A percentile compares a stretch with the other conserved stretches of the same genome.
Evolutionary conservation across 2,329 filamentous ascomycete species (phyloP).

Genomic region (Phialemonium atrogriseum): DNA sequence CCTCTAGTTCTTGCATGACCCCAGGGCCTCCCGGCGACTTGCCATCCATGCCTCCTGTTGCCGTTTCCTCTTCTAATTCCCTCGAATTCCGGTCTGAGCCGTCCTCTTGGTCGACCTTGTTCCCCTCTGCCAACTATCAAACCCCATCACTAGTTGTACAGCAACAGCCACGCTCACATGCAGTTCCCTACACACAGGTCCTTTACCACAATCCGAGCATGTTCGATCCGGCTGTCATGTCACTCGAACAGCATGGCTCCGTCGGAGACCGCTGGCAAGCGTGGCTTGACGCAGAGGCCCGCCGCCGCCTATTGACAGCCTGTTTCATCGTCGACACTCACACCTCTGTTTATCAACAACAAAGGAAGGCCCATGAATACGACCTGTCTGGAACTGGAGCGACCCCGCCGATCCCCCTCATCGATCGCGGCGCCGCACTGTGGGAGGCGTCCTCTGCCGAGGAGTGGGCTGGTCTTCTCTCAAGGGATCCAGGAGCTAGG

Average conservation of each 20-base stretch:
- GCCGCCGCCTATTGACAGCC: constrained; percentile 43
- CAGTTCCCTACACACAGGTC: constrained; percentile 18
- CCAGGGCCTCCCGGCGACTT: too few relatives aligned
- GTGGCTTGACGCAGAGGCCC: constrained; percentile 45
- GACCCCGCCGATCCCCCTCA: constrained; percentile 36
- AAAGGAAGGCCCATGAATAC: constrained; percentile 29
- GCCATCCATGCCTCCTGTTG: too few relatives aligned
- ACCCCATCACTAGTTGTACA: background rate
- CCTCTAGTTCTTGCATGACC: constrained; percentile 10
- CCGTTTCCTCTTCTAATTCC: too few relatives aligned
- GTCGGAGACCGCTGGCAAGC: constrained; percentile 32
- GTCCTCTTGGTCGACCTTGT: background rate
- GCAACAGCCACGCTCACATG: constrained; percentile 18
- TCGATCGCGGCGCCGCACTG: constrained; percentile 31
- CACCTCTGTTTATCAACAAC: constrained; percentile 45
- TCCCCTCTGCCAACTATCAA: background rate
- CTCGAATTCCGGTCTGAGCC: too few relatives aligned
- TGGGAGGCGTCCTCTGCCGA: constrained; percentile 40
- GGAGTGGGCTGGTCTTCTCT: constrained; percentile 34
- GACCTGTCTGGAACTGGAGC: constrained; percentile 23
- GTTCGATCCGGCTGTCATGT: constrained; percentile 13
- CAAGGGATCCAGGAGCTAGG: constrained; percentile 17
- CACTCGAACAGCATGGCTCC: constrained; percentile 9
- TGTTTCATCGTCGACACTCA: constrained; percentile 51
- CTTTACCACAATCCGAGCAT: constrained; percentile 16